These are phyloP conservation scores for Trichoderma sp. DNA, from an alignment of 2,329 filamentous ascomycete species.

Conservation along the genomic window DNA sequence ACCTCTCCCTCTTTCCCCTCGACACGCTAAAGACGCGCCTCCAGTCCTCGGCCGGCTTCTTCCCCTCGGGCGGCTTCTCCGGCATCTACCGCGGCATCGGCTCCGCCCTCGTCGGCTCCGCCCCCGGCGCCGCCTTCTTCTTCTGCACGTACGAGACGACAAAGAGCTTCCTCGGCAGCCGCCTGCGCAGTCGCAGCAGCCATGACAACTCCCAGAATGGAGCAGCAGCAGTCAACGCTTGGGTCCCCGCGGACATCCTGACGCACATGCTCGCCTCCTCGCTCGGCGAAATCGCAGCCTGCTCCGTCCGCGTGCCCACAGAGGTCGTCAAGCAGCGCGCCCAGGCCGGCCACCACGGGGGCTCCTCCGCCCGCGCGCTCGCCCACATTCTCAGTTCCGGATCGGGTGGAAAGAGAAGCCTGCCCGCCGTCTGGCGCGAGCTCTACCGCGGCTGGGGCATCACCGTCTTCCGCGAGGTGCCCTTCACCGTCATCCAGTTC, in stretches of 20 bases:
- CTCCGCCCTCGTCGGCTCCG: constrained; percentile 84
- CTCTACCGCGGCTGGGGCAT: constrained; percentile 91
- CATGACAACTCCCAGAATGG: constrained; percentile 32
- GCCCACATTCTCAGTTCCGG: constrained; percentile 63
- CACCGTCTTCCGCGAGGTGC: constrained; percentile 92
- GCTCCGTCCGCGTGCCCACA: constrained; percentile 87
- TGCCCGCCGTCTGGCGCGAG: constrained; percentile 71
- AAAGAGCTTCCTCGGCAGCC: constrained; percentile 56
- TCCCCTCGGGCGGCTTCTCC: constrained; percentile 80
- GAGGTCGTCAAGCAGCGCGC: constrained; percentile 97
- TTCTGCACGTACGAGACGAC: constrained; percentile 90
- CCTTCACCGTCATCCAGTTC: constrained; percentile 96
- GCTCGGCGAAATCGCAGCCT: constrained; percentile 87
- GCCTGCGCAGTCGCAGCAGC: constrained; percentile 31
- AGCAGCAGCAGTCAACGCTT: constrained; percentile 28
- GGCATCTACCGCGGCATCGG: constrained; percentile 94
- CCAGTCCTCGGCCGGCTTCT: constrained; percentile 77
- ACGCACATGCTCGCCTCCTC: constrained; percentile 84
- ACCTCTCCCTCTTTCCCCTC: constrained; percentile 94
- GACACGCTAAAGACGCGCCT: constrained; percentile 98
- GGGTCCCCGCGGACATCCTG: constrained; percentile 39
- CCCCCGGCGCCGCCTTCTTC: constrained; percentile 93
- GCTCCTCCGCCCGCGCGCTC: constrained; percentile 67
- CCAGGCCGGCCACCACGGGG: constrained; percentile 81
- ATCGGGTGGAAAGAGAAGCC: constrained; percentile 44